Evolutionary conservation across 2,329 filamentous ascomycete species (phyloP).

Genomic region (Neofusicoccum kwambonambiense): DNA sequence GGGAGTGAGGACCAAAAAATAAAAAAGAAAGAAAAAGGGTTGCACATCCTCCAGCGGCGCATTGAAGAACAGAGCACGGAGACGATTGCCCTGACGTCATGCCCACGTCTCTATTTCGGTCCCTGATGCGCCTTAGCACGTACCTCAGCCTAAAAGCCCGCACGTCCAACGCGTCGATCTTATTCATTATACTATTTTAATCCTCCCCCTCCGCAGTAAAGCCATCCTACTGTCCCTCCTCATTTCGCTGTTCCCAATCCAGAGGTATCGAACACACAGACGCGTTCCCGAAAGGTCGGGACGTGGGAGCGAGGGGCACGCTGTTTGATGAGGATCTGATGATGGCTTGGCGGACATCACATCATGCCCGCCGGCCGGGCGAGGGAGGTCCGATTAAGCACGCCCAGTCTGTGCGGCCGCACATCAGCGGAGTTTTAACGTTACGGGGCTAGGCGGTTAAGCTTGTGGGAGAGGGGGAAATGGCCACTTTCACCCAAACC

Average conservation of each 20-base stretch:
- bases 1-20: neutral
- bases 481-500: neutral
- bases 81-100: neutral
- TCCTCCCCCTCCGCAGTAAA: neutral
- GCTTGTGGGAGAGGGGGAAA: neutral
- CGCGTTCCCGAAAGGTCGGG: neutral
- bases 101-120: neutral
- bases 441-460: neutral
- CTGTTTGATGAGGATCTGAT: slow-evolving; percentile 9
- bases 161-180: slow-evolving; percentile 3
- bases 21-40: neutral
- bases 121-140: neutral
- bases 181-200: slow-evolving; percentile 8
- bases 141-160: neutral
- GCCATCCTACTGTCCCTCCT: neutral
- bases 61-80: neutral
- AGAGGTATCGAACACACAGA: neutral
- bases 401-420: slow-evolving; percentile 1
- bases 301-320: neutral
- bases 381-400: slow-evolving; percentile 1
- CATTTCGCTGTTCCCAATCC: neutral
- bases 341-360: neutral
- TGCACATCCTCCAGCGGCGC: neutral
- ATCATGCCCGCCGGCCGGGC: neutral
- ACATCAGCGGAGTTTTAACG: neutral